phyloP scores from a whole-genome alignment of 2,329 filamentous ascomycete species.

The Biscogniauxia sp. region DNA sequence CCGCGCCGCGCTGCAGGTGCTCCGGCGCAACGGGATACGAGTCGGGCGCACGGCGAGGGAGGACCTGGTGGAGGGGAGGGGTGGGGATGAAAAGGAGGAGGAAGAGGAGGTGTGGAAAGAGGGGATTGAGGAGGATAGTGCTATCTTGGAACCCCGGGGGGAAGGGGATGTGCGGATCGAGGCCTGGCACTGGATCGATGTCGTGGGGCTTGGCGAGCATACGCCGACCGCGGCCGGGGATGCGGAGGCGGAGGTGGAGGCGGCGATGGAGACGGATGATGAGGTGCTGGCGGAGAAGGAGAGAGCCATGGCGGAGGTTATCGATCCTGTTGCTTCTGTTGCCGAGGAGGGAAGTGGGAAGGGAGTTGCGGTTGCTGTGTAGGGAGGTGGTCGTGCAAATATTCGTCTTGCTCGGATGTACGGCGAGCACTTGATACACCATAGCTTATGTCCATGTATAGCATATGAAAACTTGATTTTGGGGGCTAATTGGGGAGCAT shows the following conservation, averaged over 20 bases:
- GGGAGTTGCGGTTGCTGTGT: neutral
- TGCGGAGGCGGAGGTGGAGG: constrained; percentile 22
- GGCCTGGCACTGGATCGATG: constrained; percentile 53
- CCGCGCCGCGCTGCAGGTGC: constrained; percentile 55
- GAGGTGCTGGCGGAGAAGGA: constrained; percentile 28
- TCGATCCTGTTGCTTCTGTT: constrained; percentile 32
- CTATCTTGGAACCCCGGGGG: constrained; percentile 44
- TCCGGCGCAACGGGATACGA: constrained; percentile 48
- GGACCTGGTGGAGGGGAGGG: constrained; percentile 15
- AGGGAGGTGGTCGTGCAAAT: neutral
- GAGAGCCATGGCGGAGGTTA: constrained; percentile 35
- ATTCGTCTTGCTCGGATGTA: no score
- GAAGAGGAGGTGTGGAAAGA: constrained; percentile 17
- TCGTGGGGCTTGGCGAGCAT: constrained; percentile 29
- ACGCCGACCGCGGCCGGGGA: constrained; percentile 39
- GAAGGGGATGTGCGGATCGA: constrained; percentile 39
- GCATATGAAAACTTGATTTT: no score
- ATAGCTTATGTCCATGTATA: no score
- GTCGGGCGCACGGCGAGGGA: constrained; percentile 42
- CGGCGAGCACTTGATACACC: no score
- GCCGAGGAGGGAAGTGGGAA: constrained; percentile 4
- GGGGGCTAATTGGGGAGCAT: no score
- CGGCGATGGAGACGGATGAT: constrained; percentile 13
- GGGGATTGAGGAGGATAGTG: constrained; percentile 44
- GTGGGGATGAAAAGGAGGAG: constrained; percentile 11